phyloP scores from a whole-genome alignment of 345 rosid genomes.

The Chamaenerion angustifolium region DNA sequence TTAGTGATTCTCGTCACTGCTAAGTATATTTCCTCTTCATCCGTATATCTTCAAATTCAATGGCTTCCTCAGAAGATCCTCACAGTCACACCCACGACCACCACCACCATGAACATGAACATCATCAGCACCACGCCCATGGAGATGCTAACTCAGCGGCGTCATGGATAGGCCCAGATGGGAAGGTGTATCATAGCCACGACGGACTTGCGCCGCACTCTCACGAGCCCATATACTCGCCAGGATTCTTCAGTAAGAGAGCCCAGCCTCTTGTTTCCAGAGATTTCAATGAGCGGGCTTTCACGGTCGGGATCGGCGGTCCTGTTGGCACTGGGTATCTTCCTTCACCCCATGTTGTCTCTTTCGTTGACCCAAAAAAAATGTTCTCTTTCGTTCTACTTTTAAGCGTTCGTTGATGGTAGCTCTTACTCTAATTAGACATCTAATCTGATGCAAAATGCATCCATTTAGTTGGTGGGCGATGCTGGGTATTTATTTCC shows the following conservation, averaged over 20 bases:
- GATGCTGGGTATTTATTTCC: background rate
- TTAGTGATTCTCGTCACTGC: no score
- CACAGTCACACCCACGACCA: conserved; percentile 16
- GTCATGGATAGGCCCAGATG: conserved; percentile 68
- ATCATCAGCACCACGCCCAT: conserved; percentile 23
- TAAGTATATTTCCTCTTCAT: no score
- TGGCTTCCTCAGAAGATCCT: conserved; percentile 7
- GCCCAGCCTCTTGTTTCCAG: conserved; percentile 68
- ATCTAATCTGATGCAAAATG: no score
- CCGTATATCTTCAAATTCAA: background rate
- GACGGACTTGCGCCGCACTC: conserved; percentile 98
- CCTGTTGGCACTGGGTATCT: conserved; percentile 93
- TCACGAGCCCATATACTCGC: conserved; percentile 95
- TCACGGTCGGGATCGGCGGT: conserved; percentile 92
- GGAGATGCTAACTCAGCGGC: background rate
- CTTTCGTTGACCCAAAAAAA: no score
- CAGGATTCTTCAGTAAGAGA: conserved; percentile 80
- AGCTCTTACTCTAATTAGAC: no score
- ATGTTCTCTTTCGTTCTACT: no score
- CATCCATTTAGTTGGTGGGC: no score
- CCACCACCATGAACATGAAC: conserved; percentile 11
- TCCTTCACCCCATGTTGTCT: no score
- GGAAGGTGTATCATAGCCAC: conserved; percentile 81
- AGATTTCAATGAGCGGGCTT: conserved; percentile 80
- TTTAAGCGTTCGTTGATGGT: no score